Base-by-base conservation (phyloP, 768 basidiomycete genomes). In the Roridomyces roridus region DNA sequence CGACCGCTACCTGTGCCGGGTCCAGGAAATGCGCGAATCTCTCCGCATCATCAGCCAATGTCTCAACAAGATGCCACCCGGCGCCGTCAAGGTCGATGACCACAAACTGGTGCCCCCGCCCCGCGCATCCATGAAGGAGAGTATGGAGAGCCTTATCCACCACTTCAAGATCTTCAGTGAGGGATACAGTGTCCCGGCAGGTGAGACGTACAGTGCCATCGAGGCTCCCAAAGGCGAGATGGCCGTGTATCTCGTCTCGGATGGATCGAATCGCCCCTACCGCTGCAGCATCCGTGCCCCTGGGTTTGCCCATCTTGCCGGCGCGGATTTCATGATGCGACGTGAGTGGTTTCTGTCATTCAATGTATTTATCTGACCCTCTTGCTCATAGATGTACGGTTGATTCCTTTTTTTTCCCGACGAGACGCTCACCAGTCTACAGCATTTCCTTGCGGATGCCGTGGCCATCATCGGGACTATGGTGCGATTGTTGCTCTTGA, bases 111-210 rank as follows among this genome's bases (percentile, higher is more conserved):
- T 92, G 1, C 94, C 97, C 21, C 96, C 96, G 25, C 95, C 96
- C 14, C 88, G 96, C 54, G 96, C 96, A 0, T 88, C 89, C 52
- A 99, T 99, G 97, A 99, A 99, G 77, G 97, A 99, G 79, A 93
- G 88, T 74, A 98, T 98, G 95, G 96, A 98, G 75, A 86, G 90
- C 6, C 83, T 98, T 53, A 98, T 99, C 65, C 96, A 99, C 71
- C 96, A 98, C 79, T 98, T 99, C 82, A 99, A 99, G 92, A 83
- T 97, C 65, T 98, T 94, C 80, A 92, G 91, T 49, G 96, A 98
- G 74, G 96, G 96, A 12, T 98, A 92, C 77, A 92, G 92, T 23
- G 96, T 98, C 24, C 97, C 97, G 17, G 91, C 93, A 17, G 92
- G 92, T 20, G 95, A 98, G 77, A 98, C 96, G 0, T 98, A 99